Base-by-base conservation (phyloP, 1,284 basidiomycete genomes). In the Pseudozyma pruni region DNA sequence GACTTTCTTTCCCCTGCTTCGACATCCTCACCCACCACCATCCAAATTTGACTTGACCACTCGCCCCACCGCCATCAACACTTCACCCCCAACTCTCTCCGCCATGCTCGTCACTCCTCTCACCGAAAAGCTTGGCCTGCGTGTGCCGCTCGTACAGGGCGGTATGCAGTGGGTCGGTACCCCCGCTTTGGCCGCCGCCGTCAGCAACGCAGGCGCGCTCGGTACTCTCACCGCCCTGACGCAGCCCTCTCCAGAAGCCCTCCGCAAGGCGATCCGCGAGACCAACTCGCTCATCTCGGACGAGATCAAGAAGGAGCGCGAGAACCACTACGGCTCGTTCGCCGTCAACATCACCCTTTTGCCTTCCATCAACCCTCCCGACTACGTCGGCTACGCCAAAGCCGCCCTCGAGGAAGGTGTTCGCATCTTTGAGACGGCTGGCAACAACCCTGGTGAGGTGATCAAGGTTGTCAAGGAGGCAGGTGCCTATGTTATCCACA, bases 301-400 rank as follows among this genome's bases (percentile, higher is more conserved):
- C 0, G 61, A 74, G 17, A 73, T 72, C 43, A 57, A 32, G 20
- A 52, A 67, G 41, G 66, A 74, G 66, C 61, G 69, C 35, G 29
- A 74, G 71, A 59, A 43, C 42, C 51, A 68, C 51, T 79, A 55
- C 43, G 78, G 79, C 32, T 62, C 78, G 0, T 76, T 83, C 46
- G 94, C 91, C 23, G 94, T 96, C 60, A 97, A 97, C 83, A 88
- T 96, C 74, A 96, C 94, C 0, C 85, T 97, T 13, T 85, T 96
- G 20, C 94, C 94, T 0, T 88, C 88, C 25, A 96, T 97, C 78
- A 91, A 89, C 57, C 93, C 94, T 0, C 94, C 94, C 1, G 92
- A 95, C 79, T 97, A 97, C 73, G 87, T 87, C 51, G 92, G 90
- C 7, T 94, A 90, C 74, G 90, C 90, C 1, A 86, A 87, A 11